Evolutionary conservation across 2,329 filamentous ascomycete genomes (phyloP).

Genomic region (Trichoderma oligosporum): DNA sequence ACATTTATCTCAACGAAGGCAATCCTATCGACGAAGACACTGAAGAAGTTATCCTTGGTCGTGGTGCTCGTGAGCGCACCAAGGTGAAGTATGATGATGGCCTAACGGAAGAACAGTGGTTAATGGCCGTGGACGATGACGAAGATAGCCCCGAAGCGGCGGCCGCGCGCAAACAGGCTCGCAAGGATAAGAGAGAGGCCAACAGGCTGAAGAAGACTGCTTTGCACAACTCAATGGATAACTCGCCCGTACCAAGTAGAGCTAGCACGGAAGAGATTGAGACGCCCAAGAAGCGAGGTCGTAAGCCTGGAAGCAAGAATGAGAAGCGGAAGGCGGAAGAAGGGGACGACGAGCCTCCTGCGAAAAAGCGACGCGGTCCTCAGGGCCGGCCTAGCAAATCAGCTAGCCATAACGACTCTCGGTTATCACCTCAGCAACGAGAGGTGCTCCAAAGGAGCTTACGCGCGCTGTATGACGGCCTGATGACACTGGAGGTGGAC

Average conservation of each 20-base stretch:
- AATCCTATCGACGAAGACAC: constrained; percentile 75
- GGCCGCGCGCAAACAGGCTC: constrained; percentile 81
- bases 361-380: constrained; percentile 73
- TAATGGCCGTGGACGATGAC: constrained; percentile 95
- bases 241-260: constrained; percentile 73
- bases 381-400: constrained; percentile 65
- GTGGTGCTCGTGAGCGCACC: constrained; percentile 91
- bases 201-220: constrained; percentile 66
- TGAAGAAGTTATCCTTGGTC: constrained; percentile 71
- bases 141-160: constrained; percentile 93
- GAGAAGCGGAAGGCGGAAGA: constrained; percentile 89
- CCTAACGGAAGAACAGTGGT: constrained; percentile 97
- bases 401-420: constrained; percentile 35
- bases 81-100: constrained; percentile 95
- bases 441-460: constrained; percentile 75
- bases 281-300: constrained; percentile 76
- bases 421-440: constrained; percentile 66
- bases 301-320: constrained; percentile 67
- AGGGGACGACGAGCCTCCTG: constrained; percentile 70
- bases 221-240: constrained; percentile 43
- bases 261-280: constrained; percentile 79
- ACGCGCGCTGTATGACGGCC: constrained; percentile 68
- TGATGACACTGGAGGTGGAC: constrained; percentile 83
- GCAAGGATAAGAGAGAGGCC: constrained; percentile 71
- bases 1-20: constrained; percentile 88